Evolutionary conservation across 805 yeast genomes (phyloP).

Genomic region (Ogataea degrootiae): DNA sequence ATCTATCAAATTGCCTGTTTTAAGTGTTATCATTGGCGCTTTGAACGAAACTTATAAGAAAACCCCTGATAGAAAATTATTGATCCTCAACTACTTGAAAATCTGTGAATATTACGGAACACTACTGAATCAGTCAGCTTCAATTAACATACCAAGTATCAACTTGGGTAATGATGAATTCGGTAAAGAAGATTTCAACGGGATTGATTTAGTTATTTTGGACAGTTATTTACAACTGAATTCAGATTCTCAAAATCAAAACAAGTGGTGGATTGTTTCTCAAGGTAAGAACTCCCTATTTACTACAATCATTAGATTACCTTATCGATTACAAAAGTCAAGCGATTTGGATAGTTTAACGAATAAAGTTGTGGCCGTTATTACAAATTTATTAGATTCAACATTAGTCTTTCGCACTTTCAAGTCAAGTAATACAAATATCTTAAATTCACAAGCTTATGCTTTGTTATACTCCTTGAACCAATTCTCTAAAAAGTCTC

Average conservation of each 20-base stretch:
- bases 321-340: slow-evolving; percentile 18
- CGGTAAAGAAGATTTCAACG: slow-evolving; percentile 30
- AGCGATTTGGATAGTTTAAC: slow-evolving; percentile 12
- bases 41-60: slow-evolving; percentile 37
- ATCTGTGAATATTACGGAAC: slow-evolving; percentile 27
- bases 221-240: slow-evolving; percentile 61
- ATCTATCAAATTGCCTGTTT: slow-evolving; percentile 43
- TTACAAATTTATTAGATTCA: slow-evolving; percentile 44
- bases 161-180: slow-evolving; percentile 25
- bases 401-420: slow-evolving; percentile 48
- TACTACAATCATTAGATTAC: slow-evolving; percentile 57
- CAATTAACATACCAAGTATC: slow-evolving; percentile 15
- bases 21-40: slow-evolving; percentile 37
- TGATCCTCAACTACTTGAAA: slow-evolving; percentile 44
- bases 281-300: slow-evolving; percentile 54
- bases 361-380: slow-evolving; percentile 43
- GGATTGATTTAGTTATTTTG: slow-evolving; percentile 53
- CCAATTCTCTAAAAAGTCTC: slow-evolving; percentile 10
- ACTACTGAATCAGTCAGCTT: slow-evolving; percentile 13
- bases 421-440: slow-evolving; percentile 19
- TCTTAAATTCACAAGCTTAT: slow-evolving; percentile 49
- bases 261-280: slow-evolving; percentile 75
- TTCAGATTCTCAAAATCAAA: slow-evolving; percentile 33
- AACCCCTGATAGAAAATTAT: slow-evolving; percentile 37
- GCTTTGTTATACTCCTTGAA: slow-evolving; percentile 49